These are phyloP conservation scores for Buddleja alternifolia DNA, from an alignment of 257 asterid species.

Conservation along the genomic window DNA sequence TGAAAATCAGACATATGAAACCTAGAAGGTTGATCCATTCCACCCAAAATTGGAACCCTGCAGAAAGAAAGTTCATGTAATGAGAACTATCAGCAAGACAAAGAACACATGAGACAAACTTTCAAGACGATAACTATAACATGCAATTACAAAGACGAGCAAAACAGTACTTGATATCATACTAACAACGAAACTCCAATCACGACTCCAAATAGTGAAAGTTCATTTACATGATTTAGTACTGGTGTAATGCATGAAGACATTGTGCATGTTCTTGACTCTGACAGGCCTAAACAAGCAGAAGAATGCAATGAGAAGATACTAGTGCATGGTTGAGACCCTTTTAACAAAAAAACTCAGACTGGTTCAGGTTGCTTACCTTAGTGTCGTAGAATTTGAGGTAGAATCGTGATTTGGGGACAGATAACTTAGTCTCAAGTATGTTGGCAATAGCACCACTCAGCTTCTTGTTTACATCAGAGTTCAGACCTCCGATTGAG, in stretches of 20 bases:
- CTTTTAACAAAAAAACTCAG: constrained; percentile 18
- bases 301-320: constrained; percentile 67
- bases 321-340: constrained; percentile 31
- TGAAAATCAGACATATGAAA: constrained; percentile 1
- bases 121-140: background rate
- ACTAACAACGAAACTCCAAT: constrained; percentile 21
- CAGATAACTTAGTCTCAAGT: constrained; percentile 75
- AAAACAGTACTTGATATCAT: background rate
- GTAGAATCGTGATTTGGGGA: constrained; percentile 84
- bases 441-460: constrained; percentile 80
- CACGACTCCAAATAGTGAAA: constrained; percentile 42
- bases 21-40: constrained; percentile 87
- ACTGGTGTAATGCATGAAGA: constrained; percentile 88
- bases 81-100: background rate
- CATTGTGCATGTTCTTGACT: constrained; percentile 88
- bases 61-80: constrained; percentile 20
- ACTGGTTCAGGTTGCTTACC: constrained; percentile 46
- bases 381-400: constrained; percentile 89
- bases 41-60: constrained; percentile 91
- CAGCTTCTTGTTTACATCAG: constrained; percentile 85
- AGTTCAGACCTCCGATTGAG: constrained; percentile 81
- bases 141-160: constrained; percentile 19
- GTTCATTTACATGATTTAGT: constrained; percentile 67
- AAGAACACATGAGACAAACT: background rate
- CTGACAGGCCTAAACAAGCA: constrained; percentile 81